Conservation (phyloP, 1,284 basidiomycete species). For the Trametes versicolor region DNA sequence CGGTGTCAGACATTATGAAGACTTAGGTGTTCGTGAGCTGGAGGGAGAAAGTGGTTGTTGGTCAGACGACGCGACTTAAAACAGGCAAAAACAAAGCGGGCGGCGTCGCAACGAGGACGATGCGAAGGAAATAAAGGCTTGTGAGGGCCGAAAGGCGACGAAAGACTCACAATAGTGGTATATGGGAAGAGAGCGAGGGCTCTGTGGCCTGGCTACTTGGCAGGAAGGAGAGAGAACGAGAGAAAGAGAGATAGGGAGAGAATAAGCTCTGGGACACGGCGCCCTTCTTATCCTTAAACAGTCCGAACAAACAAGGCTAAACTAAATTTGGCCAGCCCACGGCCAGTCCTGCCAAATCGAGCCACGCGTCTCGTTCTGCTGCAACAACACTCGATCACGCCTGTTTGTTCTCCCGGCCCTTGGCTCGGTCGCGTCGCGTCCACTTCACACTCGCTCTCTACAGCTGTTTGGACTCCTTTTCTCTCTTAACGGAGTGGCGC, state of each 20-base stretch:
- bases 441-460: constrained; percentile 19
- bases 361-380: constrained; percentile 37
- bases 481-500: neutral
- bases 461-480: neutral
- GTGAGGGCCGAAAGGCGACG: constrained; percentile 34
- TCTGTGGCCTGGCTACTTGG: constrained; percentile 38
- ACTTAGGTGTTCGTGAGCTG: constrained; percentile 63
- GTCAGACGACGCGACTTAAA: constrained; percentile 35
- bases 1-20: constrained; percentile 81
- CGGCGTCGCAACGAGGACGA: constrained; percentile 11
- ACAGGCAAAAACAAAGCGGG: constrained; percentile 26
- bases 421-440: constrained; percentile 17
- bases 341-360: constrained; percentile 34
- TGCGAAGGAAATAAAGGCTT: constrained; percentile 35
- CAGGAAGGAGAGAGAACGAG: constrained; percentile 46
- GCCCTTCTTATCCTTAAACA: constrained; percentile 63
- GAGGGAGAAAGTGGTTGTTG: constrained; percentile 30
- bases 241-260: constrained; percentile 45
- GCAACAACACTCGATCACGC: constrained; percentile 31
- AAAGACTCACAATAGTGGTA: constrained; percentile 41
- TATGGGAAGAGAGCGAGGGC: constrained; percentile 43
- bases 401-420: constrained; percentile 27
- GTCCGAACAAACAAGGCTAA: constrained; percentile 54
- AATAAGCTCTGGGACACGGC: constrained; percentile 44
- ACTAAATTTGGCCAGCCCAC: constrained; percentile 45